A percentile compares a stretch with the other conserved stretches of the same genome.
phyloP scores from a whole-genome alignment of 495 filamentous ascomycete species.

The Penicillium pulvis region DNA sequence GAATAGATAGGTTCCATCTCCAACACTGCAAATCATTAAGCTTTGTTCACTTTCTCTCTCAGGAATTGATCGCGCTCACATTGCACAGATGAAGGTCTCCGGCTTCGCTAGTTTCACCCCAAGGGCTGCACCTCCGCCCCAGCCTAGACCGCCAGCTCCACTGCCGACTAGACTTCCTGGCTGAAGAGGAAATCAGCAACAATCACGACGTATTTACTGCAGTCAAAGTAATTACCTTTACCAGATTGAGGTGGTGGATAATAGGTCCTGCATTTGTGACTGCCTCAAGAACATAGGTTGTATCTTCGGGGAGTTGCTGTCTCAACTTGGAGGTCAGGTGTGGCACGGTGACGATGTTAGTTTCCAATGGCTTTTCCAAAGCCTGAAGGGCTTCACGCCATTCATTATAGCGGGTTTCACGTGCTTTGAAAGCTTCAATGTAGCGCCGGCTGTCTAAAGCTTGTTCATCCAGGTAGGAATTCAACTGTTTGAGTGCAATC shows the following conservation, averaged over 20 bases:
- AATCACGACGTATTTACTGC: background rate
- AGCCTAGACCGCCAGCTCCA: slow-evolving; percentile 88
- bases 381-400: slow-evolving; percentile 10
- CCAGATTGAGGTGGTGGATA: slow-evolving; percentile 59
- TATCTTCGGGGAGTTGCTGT: slow-evolving; percentile 66
- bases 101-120: slow-evolving; percentile 76
- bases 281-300: slow-evolving; percentile 82
- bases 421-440: slow-evolving; percentile 8
- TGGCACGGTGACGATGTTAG: slow-evolving; percentile 17
- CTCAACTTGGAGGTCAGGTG: slow-evolving; percentile 46
- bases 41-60: background rate
- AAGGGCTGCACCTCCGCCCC: slow-evolving; percentile 80
- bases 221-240: slow-evolving; percentile 9
- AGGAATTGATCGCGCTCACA: slow-evolving; percentile 13
- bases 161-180: slow-evolving; percentile 36
- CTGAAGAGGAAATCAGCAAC: slow-evolving; percentile 7
- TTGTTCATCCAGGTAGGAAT: slow-evolving; percentile 18
- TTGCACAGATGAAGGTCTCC: slow-evolving; percentile 23
- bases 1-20: slow-evolving; percentile 86
- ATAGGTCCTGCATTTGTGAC: slow-evolving; percentile 78
- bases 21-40: slow-evolving; percentile 49
- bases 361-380: slow-evolving; percentile 11
- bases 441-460: slow-evolving; percentile 11
- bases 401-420: slow-evolving; percentile 9
- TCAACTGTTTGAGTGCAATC: slow-evolving; percentile 24